Evolutionary conservation across 176 grass and related monocot species (phyloP).

Genomic region (Aegilops tauschii): DNA sequence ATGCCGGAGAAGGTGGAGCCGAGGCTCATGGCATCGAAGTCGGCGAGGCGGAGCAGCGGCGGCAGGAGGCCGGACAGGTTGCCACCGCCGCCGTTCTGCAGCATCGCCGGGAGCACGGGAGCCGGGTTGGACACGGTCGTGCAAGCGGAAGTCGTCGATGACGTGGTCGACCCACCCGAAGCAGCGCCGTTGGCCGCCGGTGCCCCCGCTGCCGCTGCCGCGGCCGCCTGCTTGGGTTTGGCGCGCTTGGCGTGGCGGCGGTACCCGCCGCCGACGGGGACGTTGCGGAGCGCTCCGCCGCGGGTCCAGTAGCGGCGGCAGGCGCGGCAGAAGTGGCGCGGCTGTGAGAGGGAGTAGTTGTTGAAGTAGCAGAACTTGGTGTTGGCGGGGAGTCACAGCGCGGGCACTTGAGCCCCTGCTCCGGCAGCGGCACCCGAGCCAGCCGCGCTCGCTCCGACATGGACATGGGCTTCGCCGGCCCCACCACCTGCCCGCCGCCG

Average conservation of each 20-base stretch:
- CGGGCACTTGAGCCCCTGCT: conserved; percentile 83
- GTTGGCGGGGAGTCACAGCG: conserved; percentile 83
- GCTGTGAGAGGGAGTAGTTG: conserved; percentile 88
- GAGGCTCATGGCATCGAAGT: conserved; percentile 59
- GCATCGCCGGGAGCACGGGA: conserved; percentile 20
- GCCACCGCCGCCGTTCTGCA: conserved; percentile 17
- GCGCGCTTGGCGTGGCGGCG: conserved; percentile 66
- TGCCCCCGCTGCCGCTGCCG: not conserved
- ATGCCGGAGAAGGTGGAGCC: conserved; percentile 43
- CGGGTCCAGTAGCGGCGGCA: conserved; percentile 99
- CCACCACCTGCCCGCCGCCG: conserved; percentile 5
- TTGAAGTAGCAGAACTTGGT: conserved; percentile 99
- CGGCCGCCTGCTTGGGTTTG: conserved; percentile 33
- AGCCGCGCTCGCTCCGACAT: conserved; percentile 61
- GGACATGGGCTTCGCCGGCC: conserved; percentile 46
- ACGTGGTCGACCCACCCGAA: conserved; percentile 3
- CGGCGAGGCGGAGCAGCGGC: conserved; percentile 50
- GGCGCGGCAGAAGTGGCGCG: conserved; percentile 86
- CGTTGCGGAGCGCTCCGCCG: conserved; percentile 85
- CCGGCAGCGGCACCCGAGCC: conserved; percentile 64
- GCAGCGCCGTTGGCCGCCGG: not conserved
- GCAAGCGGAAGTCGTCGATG: conserved; percentile 27
- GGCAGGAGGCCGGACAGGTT: conserved; percentile 43
- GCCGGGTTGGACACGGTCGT: not conserved
- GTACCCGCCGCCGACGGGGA: conserved; percentile 81